phyloP scores from a whole-genome alignment of 495 filamentous ascomycete genomes.

The Corynascus novoguineensis region DNA sequence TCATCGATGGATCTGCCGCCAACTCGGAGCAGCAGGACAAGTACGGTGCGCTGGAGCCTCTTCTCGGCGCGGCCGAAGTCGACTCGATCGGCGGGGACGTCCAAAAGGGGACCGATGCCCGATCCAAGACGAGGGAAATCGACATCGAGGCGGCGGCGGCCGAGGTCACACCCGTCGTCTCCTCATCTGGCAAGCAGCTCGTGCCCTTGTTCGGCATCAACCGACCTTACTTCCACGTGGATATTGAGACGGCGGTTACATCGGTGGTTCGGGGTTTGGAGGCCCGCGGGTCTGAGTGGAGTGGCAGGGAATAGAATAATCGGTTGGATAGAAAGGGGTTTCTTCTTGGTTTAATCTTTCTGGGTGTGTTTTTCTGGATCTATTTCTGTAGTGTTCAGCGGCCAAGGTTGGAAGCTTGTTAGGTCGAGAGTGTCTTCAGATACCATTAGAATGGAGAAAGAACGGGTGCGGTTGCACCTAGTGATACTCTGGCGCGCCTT shows the following conservation, averaged over 20 bases:
- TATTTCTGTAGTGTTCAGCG: too few species aligned
- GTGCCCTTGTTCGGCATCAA: conserved; percentile 43
- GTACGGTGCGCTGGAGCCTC: conserved; percentile 21
- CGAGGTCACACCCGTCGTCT: conserved; percentile 16
- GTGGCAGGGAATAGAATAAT: neutral
- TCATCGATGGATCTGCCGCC: neutral
- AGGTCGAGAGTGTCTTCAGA: too few species aligned
- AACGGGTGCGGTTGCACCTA: too few species aligned
- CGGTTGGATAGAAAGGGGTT: neutral
- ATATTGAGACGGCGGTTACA: conserved; percentile 70
- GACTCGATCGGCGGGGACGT: neutral
- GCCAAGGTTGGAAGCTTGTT: too few species aligned
- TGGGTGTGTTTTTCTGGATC: neutral
- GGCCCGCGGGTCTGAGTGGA: conserved; percentile 6
- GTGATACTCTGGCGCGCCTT: too few species aligned
- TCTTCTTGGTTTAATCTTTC: neutral
- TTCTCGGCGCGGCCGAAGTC: conserved; percentile 21
- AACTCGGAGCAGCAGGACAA: neutral
- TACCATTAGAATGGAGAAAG: too few species aligned
- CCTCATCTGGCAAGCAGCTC: conserved; percentile 17
- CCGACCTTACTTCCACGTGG: conserved; percentile 50
- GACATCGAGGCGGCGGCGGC: conserved; percentile 22
- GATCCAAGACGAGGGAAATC: conserved; percentile 5
- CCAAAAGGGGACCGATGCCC: neutral
- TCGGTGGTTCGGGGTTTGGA: conserved; percentile 16